phyloP scores from a whole-genome alignment of 306 rosid genomes.

The Cicer chorassanicum region DNA sequence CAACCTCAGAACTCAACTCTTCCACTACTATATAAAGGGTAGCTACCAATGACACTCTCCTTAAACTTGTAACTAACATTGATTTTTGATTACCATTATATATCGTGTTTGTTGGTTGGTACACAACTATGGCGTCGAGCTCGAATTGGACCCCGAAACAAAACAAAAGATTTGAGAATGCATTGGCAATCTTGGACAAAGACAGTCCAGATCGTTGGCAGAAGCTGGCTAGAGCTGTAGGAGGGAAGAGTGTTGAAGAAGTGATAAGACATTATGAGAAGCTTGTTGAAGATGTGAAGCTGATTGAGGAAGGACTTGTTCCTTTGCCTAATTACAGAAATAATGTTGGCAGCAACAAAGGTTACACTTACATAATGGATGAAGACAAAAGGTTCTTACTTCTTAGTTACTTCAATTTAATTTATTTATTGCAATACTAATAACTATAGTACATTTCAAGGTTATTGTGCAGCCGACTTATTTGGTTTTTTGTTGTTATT shows the following conservation, averaged over 20 bases:
- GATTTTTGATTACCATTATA: not conserved
- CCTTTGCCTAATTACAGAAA: slow-evolving; percentile 72
- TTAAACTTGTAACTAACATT: not conserved
- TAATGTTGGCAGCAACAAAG: not conserved
- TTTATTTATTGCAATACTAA: no score
- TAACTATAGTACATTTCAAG: no score
- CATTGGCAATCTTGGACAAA: slow-evolving; percentile 63
- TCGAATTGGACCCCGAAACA: slow-evolving; percentile 71
- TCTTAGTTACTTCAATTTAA: not conserved
- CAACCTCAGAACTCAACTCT: not conserved
- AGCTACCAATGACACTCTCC: slow-evolving; percentile 36
- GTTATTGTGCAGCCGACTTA: no score
- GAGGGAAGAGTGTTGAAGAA: slow-evolving; percentile 80
- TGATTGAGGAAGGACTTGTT: slow-evolving; percentile 68
- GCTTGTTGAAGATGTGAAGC: slow-evolving; percentile 69
- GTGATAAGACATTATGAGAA: slow-evolving; percentile 69
- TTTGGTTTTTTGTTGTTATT: not conserved
- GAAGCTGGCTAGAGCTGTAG: slow-evolving; percentile 70
- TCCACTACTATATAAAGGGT: slow-evolving; percentile 54
- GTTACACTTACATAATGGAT: slow-evolving; percentile 46
- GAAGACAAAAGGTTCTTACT: slow-evolving; percentile 57
- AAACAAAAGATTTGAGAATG: slow-evolving; percentile 83
- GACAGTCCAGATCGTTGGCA: slow-evolving; percentile 76
- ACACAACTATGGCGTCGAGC: slow-evolving; percentile 49
- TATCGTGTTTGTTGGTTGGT: not conserved